phyloP scores from a whole-genome alignment of 2,329 filamentous ascomycete species.

The Aciculosporium take region DNA sequence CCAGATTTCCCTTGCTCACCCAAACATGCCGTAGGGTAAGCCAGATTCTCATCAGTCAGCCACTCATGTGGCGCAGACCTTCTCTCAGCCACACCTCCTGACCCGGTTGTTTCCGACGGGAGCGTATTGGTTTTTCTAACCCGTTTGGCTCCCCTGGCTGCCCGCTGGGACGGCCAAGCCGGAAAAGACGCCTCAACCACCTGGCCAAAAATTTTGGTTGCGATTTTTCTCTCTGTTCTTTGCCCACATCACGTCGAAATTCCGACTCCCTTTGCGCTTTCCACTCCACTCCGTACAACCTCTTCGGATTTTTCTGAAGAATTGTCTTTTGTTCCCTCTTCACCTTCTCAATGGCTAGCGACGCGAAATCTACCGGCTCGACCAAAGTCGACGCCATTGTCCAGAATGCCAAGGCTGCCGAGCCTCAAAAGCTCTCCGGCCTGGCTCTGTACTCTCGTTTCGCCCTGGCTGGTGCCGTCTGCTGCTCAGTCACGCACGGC shows the following conservation, averaged over 20 bases:
- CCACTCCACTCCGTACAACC: constrained; percentile 7
- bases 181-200: constrained; percentile 2
- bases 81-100: too few species aligned
- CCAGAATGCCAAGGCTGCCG: constrained; percentile 26
- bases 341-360: constrained; percentile 29
- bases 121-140: not conserved
- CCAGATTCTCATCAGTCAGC: too few species aligned
- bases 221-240: not conserved
- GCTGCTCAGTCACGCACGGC: constrained; percentile 97
- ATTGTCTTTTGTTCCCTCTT: constrained; percentile 1
- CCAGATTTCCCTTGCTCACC: too few species aligned
- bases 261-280: constrained; percentile 1
- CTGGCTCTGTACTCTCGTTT: constrained; percentile 82
- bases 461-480: constrained; percentile 92
- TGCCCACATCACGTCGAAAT: constrained; percentile 2
- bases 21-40: too few species aligned
- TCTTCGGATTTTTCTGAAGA: constrained; percentile 4
- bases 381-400: constrained; percentile 31
- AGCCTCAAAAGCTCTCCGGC: constrained; percentile 30
- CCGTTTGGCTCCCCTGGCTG: not conserved
- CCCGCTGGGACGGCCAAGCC: not conserved
- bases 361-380: constrained; percentile 23
- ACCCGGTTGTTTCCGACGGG: constrained; percentile 7
- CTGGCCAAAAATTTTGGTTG: constrained; percentile 1
- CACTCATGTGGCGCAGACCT: too few species aligned